Conservation (phyloP, 176 grass and related monocot species). For the Elymus sibiricus region DNA sequence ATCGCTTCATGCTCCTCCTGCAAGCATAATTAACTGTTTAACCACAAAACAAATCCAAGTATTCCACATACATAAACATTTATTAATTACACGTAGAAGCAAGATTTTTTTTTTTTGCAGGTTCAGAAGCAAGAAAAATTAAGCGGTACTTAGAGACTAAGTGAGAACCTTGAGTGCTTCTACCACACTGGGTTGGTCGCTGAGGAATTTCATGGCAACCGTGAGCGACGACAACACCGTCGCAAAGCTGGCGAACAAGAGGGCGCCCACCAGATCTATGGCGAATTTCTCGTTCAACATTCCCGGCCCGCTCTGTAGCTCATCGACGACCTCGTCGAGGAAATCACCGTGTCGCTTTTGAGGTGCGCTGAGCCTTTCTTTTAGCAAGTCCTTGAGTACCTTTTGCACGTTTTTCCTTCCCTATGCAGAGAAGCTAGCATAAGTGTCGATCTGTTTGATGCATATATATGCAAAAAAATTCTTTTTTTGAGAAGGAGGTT, state of each 20-base stretch:
- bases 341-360: neutral
- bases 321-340: neutral
- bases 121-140: too few relatives aligned
- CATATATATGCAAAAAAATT: too few relatives aligned
- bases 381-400: neutral
- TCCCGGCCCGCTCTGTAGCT: neutral
- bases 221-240: neutral
- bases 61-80: too few relatives aligned
- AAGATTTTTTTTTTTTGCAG: too few relatives aligned
- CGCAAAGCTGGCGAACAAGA: neutral
- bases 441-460: neutral
- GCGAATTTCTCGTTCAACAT: neutral
- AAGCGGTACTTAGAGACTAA: neutral
- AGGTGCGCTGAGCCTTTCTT: neutral
- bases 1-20: conserved; percentile 6
- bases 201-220: neutral
- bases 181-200: neutral
- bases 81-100: too few relatives aligned
- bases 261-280: neutral
- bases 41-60: too few relatives aligned
- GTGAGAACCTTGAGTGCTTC: neutral
- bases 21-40: neutral
- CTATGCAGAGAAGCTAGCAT: neutral
- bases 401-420: conserved; percentile 2
- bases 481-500: too few relatives aligned